Conservation (phyloP, 2,329 filamentous ascomycete genomes). For the Leptographium flavum region DNA sequence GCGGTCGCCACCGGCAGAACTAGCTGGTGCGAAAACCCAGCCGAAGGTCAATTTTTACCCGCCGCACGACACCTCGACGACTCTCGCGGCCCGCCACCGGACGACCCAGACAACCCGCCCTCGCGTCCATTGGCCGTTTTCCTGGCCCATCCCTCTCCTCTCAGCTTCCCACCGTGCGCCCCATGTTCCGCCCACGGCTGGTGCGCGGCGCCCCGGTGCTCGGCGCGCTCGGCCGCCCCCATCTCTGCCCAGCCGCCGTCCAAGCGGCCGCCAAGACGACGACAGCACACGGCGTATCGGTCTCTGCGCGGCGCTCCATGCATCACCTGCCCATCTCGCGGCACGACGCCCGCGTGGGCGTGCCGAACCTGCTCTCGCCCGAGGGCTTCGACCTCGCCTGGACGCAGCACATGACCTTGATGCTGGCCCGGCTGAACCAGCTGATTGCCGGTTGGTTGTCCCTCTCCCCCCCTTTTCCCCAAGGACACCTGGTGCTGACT, state of each 20-base stretch:
- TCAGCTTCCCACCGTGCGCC: not conserved
- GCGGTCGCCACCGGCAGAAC: too few relatives aligned
- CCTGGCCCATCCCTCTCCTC: not conserved
- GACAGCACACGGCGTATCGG: conserved; percentile 15
- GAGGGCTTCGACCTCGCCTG: conserved; percentile 64
- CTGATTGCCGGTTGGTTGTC: conserved; percentile 51
- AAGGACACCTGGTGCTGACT: too few relatives aligned
- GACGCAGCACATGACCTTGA: conserved; percentile 63
- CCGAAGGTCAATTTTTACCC: not conserved
- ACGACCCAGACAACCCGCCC: not conserved
- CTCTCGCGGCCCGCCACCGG: not conserved
- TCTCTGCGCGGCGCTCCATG: too few relatives aligned
- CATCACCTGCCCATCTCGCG: conserved; percentile 15
- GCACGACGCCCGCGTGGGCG: conserved; percentile 28
- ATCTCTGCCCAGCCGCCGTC: not conserved
- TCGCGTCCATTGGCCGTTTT: not conserved
- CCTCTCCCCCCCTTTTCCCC: not conserved
- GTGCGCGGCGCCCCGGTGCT: conserved; percentile 33
- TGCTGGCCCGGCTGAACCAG: conserved; percentile 63
- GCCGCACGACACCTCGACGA: too few relatives aligned
- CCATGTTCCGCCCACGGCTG: conserved; percentile 40
- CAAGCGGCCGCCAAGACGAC: conserved; percentile 12
- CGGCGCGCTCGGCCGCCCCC: conserved; percentile 4
- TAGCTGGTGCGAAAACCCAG: too few relatives aligned
- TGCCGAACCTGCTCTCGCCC: conserved; percentile 44